Evolutionary conservation across 2,329 filamentous ascomycete species (phyloP).

Genomic region (Orbilia quercus): DNA sequence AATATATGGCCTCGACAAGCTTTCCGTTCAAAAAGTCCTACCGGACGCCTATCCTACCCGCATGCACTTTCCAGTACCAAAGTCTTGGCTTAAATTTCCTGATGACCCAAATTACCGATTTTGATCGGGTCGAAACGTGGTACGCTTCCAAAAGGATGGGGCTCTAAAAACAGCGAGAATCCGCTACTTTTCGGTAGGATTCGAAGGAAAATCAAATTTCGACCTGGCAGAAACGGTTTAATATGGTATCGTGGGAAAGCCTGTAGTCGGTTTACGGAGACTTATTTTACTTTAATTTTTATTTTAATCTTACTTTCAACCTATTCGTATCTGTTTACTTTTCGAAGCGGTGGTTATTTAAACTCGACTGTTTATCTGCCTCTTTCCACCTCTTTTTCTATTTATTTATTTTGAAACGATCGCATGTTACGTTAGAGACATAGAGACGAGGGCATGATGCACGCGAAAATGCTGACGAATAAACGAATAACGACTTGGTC

Average conservation of each 20-base stretch:
- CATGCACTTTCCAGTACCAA: not conserved
- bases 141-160: not conserved
- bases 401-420: no score
- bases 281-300: no score
- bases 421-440: not conserved
- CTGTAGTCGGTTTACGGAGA: no score
- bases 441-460: not conserved
- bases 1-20: no score
- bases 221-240: not conserved
- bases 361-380: no score
- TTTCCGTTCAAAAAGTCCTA: no score
- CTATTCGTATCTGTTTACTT: no score
- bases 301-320: no score
- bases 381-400: no score
- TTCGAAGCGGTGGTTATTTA: no score
- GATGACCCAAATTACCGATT: not conserved
- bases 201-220: not conserved
- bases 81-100: not conserved
- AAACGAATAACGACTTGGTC: slow-evolving; percentile 7
- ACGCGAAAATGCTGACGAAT: not conserved
- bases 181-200: slow-evolving; percentile 8
- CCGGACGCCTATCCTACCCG: no score
- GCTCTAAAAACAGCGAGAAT: not conserved
- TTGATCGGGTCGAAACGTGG: slow-evolving; percentile 1
- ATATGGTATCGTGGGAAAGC: not conserved